Evolutionary conservation across 2,329 filamentous ascomycete species (phyloP).

Genomic region (Hypomyces perniciosus): DNA sequence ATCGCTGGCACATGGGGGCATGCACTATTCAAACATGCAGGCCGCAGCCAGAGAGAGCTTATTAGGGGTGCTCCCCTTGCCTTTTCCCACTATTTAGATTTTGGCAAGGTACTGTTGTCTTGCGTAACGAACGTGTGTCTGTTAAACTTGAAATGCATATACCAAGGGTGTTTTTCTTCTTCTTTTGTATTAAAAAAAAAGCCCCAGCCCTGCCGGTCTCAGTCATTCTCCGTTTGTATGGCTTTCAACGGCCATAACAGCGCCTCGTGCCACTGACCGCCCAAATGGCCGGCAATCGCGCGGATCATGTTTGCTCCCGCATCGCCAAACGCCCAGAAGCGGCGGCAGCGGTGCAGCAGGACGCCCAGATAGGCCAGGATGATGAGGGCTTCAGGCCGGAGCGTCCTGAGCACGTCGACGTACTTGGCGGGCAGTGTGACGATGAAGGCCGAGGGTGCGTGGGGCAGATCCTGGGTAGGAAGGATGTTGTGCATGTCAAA

Average conservation of each 20-base stretch:
- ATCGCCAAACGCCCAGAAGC: conserved; percentile 34
- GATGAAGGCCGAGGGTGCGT: conserved; percentile 29
- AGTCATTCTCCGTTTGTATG: conserved; percentile 22
- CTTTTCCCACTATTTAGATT: too few relatives aligned
- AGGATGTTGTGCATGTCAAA: conserved; percentile 27
- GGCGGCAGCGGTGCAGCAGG: conserved; percentile 36
- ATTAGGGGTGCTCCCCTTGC: too few relatives aligned
- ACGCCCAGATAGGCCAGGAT: conserved; percentile 46
- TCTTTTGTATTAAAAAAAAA: too few relatives aligned
- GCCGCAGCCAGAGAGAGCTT: too few relatives aligned
- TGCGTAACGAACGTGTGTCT: too few relatives aligned
- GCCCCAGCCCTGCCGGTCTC: conserved; percentile 1
- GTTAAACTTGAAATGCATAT: too few relatives aligned
- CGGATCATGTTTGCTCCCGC: conserved; percentile 27
- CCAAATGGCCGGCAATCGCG: conserved; percentile 27
- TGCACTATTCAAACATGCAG: too few relatives aligned
- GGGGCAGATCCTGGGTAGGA: conserved; percentile 18
- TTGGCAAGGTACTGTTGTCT: too few relatives aligned
- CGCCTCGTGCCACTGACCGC: conserved; percentile 27
- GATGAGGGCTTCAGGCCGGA: conserved; percentile 37
- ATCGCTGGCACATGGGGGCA: too few relatives aligned
- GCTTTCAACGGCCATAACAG: conserved; percentile 29
- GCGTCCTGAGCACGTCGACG: conserved; percentile 28
- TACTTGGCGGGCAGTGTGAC: conserved; percentile 28
- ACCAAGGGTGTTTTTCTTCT: too few relatives aligned